phyloP scores from a whole-genome alignment of 768 basidiomycete species.

The Naematelia aurantialba region DNA sequence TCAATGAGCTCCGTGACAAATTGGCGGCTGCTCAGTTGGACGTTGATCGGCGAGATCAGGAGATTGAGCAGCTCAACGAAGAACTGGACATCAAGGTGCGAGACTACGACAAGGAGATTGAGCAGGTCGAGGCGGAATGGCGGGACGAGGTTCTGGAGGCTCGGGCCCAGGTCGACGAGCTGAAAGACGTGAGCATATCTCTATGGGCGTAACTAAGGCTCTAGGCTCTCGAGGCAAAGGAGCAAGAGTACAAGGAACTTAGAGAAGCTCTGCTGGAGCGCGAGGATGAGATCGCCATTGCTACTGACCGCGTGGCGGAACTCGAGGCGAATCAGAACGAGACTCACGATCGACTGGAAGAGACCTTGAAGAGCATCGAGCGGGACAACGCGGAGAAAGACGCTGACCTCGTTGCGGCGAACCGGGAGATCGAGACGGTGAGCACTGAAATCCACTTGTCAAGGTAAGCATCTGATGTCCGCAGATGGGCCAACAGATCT shows the following conservation, averaged over 20 bases:
- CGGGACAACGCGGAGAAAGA: slow-evolving; percentile 75
- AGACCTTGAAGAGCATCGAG: slow-evolving; percentile 60
- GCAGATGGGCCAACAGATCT: slow-evolving; percentile 64
- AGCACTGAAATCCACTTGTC: slow-evolving; percentile 10
- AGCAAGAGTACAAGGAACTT: slow-evolving; percentile 34
- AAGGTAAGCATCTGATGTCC: background rate
- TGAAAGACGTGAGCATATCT: slow-evolving; percentile 46
- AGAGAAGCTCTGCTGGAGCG: slow-evolving; percentile 57
- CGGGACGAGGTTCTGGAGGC: slow-evolving; percentile 80
- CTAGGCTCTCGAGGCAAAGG: slow-evolving; percentile 30
- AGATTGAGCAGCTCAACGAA: slow-evolving; percentile 75
- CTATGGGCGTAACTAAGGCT: slow-evolving; percentile 1
- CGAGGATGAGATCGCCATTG: slow-evolving; percentile 71
- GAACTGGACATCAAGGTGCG: slow-evolving; percentile 61
- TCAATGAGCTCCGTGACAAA: slow-evolving; percentile 44
- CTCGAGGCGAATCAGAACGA: slow-evolving; percentile 57
- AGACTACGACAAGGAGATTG: slow-evolving; percentile 45
- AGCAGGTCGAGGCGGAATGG: slow-evolving; percentile 74
- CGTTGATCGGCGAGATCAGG: slow-evolving; percentile 68
- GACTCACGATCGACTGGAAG: slow-evolving; percentile 41
- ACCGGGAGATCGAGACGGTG: slow-evolving; percentile 73
- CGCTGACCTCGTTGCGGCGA: slow-evolving; percentile 66
- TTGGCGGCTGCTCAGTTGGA: slow-evolving; percentile 61
- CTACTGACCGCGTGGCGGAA: slow-evolving; percentile 69
- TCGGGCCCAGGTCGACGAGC: slow-evolving; percentile 71